Base-by-base conservation (phyloP, 106 monocot genomes). In the Dioscorea dumetorum region DNA sequence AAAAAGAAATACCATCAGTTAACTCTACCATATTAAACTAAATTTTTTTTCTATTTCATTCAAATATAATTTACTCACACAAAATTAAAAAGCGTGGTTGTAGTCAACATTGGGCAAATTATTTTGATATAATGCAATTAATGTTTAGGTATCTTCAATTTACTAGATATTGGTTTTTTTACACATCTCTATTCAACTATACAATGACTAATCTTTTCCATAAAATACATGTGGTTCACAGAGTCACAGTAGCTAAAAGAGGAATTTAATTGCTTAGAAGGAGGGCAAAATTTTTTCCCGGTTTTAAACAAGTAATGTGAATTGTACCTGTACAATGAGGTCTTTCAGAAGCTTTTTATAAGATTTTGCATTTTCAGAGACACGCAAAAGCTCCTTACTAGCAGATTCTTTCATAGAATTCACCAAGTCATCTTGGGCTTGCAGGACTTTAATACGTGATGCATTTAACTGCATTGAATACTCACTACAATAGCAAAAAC, bases 401-500 rank as follows among this genome's bases (percentile, higher is more conserved):
- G 84, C 77, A 33, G 57, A 35, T n/a, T 85, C 85, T 58, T 81
- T 85, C 80, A 85, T 80, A 28, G 73, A 67, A 60, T 33, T 77
- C 16, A 84, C 84, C 12, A 80, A 41, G 70, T 70, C 84, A 71
- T 84, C 80, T 23, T 85, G 85, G 19, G 80, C 85, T 81, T 81
- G 80, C 62, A 85, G 61, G 31, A 85, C 85, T 69, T 85, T 80
- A 50, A 84, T 69, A 10, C 84, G 84, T 18, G 84, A 76, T 22
- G 84, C 76, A 71, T 84, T 84, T 31, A 85, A 68, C 70, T 85
- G 77, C 80, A 78, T 85, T 60, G 85, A 85, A 63, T 85, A 85
- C 41, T 85, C 85, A 56, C 85, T 85, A 73, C 74, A 78, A 49
- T 50, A 14, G 51, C 59, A 62, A 18, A 62, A 18, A 0, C 31